Conservation (phyloP, 2,329 filamentous ascomycete species). For the Venturia oleaginea region DNA sequence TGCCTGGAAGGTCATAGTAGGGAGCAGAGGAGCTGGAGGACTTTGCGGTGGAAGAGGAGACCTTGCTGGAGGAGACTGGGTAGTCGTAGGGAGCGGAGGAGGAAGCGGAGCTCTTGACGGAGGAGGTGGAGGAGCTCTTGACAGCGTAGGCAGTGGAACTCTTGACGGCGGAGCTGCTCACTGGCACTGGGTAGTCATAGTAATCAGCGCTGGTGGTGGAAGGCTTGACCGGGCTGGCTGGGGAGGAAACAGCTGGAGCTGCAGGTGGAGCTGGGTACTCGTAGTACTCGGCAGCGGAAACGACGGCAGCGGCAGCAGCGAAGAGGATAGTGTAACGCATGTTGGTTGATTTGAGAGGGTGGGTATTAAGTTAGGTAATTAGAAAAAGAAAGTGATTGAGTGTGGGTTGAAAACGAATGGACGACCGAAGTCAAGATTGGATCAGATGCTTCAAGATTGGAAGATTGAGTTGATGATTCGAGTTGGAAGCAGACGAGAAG, state of each 20-base stretch:
- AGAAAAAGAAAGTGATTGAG: slow-evolving; percentile 27
- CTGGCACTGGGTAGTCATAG: slow-evolving; percentile 4
- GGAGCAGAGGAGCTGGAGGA: neutral
- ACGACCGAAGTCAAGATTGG: slow-evolving; percentile 30
- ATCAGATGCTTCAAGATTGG: slow-evolving; percentile 25
- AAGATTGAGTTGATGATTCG: slow-evolving; percentile 25
- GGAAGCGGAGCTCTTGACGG: neutral
- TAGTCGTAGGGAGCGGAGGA: neutral
- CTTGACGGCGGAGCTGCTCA: neutral
- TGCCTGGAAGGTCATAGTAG: slow-evolving; percentile 3
- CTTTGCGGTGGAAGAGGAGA: neutral
- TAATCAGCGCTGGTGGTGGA: neutral
- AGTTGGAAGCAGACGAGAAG: slow-evolving; percentile 17
- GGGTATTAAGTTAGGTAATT: slow-evolving; percentile 20
- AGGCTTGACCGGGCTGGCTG: neutral
- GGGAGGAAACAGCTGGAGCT: neutral
- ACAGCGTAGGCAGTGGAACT: neutral
- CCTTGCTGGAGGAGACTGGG: slow-evolving; percentile 1
- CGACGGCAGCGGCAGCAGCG: slow-evolving; percentile 22
- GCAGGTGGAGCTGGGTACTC: slow-evolving; percentile 13
- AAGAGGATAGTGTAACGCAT: slow-evolving; percentile 29
- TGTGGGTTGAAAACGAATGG: slow-evolving; percentile 29
- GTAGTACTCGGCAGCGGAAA: slow-evolving; percentile 24
- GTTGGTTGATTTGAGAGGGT: slow-evolving; percentile 25
- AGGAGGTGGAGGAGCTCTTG: neutral